These are phyloP conservation scores for Eucalyptus sp. DNA, from an alignment of 345 rosid genomes.

Conservation along the genomic window DNA sequence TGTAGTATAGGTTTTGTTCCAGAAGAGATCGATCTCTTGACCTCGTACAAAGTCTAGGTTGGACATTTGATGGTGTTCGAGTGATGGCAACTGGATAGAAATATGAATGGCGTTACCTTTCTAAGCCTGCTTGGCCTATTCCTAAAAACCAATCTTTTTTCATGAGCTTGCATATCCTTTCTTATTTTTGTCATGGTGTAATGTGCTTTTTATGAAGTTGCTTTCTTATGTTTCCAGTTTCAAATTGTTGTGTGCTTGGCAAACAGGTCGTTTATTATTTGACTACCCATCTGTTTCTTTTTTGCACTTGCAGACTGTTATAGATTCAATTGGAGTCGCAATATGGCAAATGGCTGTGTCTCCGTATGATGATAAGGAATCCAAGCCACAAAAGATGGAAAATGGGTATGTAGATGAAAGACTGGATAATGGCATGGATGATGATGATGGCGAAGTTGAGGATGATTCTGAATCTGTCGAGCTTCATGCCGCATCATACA, in stretches of 20 bases:
- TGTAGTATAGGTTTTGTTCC: not conserved
- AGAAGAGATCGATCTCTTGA: not conserved
- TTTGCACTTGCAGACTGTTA: slow-evolving; percentile 40
- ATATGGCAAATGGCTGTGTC: slow-evolving; percentile 94
- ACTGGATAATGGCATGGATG: slow-evolving; percentile 16
- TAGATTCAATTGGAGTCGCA: slow-evolving; percentile 65
- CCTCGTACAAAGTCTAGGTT: not conserved
- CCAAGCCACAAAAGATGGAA: slow-evolving; percentile 15
- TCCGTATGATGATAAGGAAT: slow-evolving; percentile 20
- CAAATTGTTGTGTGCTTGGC: not conserved
- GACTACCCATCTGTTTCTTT: not conserved
- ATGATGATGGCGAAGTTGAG: slow-evolving; percentile 46
- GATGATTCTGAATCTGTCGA: slow-evolving; percentile 42
- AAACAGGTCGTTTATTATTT: not conserved
- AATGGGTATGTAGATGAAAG: slow-evolving; percentile 39
- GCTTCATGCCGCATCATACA: slow-evolving; percentile 10
- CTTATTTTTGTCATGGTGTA: not conserved
- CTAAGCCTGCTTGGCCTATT: not conserved
- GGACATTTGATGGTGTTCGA: not conserved
- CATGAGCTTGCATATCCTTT: not conserved
- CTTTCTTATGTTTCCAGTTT: not conserved
- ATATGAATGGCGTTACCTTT: not conserved
- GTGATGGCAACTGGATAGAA: not conserved
- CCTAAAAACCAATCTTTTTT: not conserved
- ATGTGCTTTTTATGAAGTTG: not conserved